These are phyloP conservation scores for Eimeria maxima DNA, from an alignment of 169 alveolate genomes.

Conservation along the genomic window DNA sequence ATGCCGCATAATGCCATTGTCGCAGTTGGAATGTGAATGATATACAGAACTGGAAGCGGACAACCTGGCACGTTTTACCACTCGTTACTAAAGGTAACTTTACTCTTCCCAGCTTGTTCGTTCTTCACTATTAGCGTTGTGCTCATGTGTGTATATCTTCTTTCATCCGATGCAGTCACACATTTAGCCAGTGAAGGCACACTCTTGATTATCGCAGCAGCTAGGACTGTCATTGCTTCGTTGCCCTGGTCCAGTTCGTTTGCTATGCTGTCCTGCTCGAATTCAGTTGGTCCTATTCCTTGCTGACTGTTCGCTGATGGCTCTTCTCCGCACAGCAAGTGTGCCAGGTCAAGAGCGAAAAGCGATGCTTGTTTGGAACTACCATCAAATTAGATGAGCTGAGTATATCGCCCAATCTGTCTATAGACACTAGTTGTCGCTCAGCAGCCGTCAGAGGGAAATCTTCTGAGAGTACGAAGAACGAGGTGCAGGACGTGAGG, in stretches of 20 bases:
- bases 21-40: background rate
- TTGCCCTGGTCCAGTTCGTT: no score
- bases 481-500: slow-evolving; percentile 10
- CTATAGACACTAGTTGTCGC: background rate
- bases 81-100: background rate
- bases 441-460: background rate
- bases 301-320: background rate
- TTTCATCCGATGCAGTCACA: background rate
- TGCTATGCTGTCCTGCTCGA: background rate
- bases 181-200: background rate
- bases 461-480: background rate
- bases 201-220: background rate
- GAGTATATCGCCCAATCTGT: background rate
- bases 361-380: background rate
- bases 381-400: background rate
- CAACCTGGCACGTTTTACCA: background rate
- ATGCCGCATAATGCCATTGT: background rate
- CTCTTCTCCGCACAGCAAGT: slow-evolving; percentile 2
- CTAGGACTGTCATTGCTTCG: background rate
- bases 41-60: background rate
- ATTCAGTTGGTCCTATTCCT: background rate
- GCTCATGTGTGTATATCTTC: background rate
- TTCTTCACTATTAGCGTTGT: background rate
- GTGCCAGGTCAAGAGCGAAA: background rate
- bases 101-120: background rate